phyloP scores from a whole-genome alignment of 257 asterid genomes.

The Solanum appendiculatum region DNA sequence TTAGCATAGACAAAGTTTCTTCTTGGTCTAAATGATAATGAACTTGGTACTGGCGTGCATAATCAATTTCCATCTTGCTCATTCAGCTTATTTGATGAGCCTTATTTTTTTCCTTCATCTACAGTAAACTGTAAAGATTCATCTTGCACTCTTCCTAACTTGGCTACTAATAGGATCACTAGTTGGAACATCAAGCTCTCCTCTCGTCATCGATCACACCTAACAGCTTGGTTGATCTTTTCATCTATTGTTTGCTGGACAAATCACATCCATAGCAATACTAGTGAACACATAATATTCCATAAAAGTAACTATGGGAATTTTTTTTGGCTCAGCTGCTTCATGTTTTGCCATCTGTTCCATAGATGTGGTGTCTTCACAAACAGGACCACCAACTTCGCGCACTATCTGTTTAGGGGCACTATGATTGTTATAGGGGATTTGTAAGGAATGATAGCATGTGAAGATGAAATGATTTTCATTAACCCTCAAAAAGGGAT shows the following conservation, averaged over 20 bases:
- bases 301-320: not conserved
- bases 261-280: not conserved
- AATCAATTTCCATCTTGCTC: not conserved
- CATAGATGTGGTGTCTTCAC: not conserved
- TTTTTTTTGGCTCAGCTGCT: not conserved
- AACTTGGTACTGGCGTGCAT: not conserved
- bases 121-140: no score
- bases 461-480: not conserved
- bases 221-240: not conserved
- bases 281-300: not conserved
- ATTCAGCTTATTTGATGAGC: not conserved
- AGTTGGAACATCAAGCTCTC: not conserved
- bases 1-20: not conserved
- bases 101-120: not conserved
- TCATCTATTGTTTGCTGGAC: not conserved
- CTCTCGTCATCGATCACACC: not conserved
- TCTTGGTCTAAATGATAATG: not conserved
- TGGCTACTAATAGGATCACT: not conserved
- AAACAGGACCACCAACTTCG: not conserved
- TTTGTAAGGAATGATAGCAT: not conserved
- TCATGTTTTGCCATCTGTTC: not conserved
- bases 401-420: not conserved
- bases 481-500: not conserved
- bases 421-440: not conserved
- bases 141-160: not conserved